These are phyloP conservation scores for Cochlearia excelsa DNA, from an alignment of 345 rosid species.

Conservation along the genomic window DNA sequence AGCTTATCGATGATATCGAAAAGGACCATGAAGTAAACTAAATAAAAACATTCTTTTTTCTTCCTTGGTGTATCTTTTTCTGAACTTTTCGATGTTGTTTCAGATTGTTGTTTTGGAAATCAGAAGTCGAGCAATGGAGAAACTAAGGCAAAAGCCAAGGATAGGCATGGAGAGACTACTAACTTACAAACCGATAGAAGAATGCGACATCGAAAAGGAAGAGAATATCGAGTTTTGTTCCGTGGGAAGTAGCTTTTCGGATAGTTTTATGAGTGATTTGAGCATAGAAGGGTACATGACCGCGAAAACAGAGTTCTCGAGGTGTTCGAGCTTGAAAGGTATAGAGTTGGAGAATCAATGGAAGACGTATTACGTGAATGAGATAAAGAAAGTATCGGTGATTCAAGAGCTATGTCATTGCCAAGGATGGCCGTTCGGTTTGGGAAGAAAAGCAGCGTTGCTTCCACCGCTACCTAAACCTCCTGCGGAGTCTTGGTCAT, in stretches of 20 bases:
- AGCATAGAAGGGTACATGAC: conserved; percentile 60
- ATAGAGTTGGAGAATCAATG: conserved; percentile 32
- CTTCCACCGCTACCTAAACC: conserved; percentile 94
- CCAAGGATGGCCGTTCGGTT: conserved; percentile 93
- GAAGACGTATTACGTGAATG: conserved; percentile 41
- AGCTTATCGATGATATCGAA: conserved; percentile 4
- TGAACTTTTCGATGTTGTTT: background rate
- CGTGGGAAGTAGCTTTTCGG: conserved; percentile 59
- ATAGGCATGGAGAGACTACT: conserved; percentile 39
- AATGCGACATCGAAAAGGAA: conserved; percentile 24
- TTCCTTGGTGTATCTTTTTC: background rate
- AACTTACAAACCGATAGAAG: conserved; percentile 39
- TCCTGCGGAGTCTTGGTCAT: conserved; percentile 86
- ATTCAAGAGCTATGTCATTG: conserved; percentile 67
- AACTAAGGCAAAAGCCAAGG: conserved; percentile 53
- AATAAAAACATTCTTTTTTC: too few relatives aligned
- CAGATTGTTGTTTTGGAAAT: conserved; percentile 71
- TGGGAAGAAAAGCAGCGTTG: conserved; percentile 64
- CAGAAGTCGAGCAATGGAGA: conserved; percentile 69
- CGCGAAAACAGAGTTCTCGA: conserved; percentile 52
- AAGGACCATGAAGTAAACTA: conserved; percentile 28
- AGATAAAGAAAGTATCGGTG: conserved; percentile 49
- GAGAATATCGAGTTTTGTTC: conserved; percentile 53
- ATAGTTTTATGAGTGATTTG: conserved; percentile 44
- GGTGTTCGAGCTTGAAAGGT: conserved; percentile 51